Conservation (phyloP, 257 asterid species). For the Solanum chaucha region DNA sequence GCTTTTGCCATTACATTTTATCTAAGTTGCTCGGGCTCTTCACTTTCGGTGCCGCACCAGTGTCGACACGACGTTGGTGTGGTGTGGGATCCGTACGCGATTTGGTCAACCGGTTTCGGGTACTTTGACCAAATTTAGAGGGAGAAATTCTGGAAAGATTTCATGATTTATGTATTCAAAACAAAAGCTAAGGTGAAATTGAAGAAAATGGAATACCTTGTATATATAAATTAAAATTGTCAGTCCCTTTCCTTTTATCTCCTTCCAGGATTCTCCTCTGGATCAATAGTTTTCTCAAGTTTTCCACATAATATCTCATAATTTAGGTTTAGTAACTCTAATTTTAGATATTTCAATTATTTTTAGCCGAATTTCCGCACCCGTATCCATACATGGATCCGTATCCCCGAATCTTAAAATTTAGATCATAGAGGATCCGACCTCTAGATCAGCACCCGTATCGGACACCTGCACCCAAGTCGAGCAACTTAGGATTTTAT, state of each 20-base stretch:
- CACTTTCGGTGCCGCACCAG: not conserved
- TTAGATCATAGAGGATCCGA: not conserved
- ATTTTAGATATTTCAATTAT: not conserved
- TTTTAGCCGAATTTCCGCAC: not conserved
- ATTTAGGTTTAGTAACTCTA: not conserved
- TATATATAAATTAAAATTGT: too few species aligned
- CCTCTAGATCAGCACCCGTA: not conserved
- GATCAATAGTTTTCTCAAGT: not conserved
- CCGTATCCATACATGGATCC: not conserved
- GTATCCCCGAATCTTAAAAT: not conserved
- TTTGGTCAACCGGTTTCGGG: not conserved
- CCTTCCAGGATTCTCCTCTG: not conserved
- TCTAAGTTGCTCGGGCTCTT: not conserved
- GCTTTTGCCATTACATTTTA: not conserved
- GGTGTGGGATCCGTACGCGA: not conserved
- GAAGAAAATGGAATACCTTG: not conserved
- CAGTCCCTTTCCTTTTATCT: not conserved
- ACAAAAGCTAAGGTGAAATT: not conserved
- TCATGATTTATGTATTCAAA: not conserved
- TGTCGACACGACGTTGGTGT: not conserved
- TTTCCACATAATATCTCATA: not conserved
- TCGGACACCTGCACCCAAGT: not conserved
- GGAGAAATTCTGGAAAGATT: not conserved
- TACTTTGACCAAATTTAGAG: not conserved
- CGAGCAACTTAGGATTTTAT: not conserved